Evolutionary conservation across 2,329 filamentous ascomycete genomes (phyloP).

Genomic region (Colletotrichum acutatum): DNA sequence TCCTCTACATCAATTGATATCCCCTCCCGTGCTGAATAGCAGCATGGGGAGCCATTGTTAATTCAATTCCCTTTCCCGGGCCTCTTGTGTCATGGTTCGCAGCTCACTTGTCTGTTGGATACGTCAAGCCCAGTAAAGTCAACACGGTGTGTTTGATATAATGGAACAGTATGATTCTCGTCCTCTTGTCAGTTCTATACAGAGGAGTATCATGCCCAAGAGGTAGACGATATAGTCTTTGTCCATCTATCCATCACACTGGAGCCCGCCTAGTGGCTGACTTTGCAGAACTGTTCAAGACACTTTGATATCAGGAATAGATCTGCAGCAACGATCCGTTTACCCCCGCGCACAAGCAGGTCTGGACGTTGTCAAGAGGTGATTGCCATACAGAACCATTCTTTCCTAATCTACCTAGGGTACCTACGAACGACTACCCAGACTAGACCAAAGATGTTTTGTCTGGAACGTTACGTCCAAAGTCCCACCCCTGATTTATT

Average conservation of each 20-base stretch:
- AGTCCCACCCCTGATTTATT: not conserved
- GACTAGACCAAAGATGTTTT: not conserved
- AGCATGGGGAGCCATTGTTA: not conserved
- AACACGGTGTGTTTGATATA: not conserved
- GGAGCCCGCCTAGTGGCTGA: not conserved
- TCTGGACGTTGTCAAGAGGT: not conserved
- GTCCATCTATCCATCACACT: not conserved
- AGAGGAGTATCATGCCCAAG: not conserved
- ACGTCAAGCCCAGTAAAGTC: not conserved
- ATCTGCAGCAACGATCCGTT: not conserved
- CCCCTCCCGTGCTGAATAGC: conserved; percentile 11
- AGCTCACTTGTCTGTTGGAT: not conserved
- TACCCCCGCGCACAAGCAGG: not conserved
- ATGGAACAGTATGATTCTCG: not conserved
- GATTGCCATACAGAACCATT: not conserved
- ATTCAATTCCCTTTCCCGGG: not conserved
- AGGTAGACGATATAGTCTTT: not conserved
- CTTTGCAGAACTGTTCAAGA: not conserved
- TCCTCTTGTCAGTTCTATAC: not conserved
- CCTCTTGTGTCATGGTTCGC: not conserved
- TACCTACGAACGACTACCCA: not conserved
- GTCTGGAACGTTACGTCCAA: not conserved
- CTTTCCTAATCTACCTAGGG: no score
- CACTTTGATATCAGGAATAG: not conserved
- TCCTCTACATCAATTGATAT: conserved; percentile 18